Evolutionary conservation across 1,284 basidiomycete species (phyloP).

Genomic region (Neolentinus lepideus): DNA sequence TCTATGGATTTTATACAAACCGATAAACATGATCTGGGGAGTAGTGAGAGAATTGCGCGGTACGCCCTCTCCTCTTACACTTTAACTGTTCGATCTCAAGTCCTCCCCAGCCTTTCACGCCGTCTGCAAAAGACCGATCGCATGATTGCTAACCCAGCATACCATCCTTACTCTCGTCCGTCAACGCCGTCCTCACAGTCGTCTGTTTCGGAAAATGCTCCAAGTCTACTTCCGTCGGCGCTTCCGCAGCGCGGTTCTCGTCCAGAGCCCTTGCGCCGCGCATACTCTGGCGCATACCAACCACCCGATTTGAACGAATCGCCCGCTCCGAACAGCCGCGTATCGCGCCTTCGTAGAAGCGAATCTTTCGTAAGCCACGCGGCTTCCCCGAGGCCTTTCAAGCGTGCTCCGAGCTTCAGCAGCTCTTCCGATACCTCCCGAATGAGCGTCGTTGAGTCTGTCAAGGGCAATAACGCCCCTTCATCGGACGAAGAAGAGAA

Average conservation of each 20-base stretch:
- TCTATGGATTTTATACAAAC: conserved; percentile 77
- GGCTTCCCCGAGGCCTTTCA: conserved; percentile 20
- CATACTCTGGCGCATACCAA: conserved; percentile 28
- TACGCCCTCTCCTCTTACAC: conserved; percentile 23
- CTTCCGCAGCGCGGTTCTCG: conserved; percentile 35
- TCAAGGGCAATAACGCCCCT: conserved; percentile 28
- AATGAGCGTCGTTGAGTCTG: conserved; percentile 24
- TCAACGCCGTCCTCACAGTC: conserved; percentile 8
- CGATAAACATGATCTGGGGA: conserved; percentile 35
- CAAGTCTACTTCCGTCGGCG: conserved; percentile 32
- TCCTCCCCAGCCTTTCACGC: conserved; percentile 45
- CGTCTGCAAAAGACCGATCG: conserved; percentile 64
- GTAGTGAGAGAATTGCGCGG: conserved; percentile 54
- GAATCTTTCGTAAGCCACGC: conserved; percentile 24
- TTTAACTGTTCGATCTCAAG: neutral
- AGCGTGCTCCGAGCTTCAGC: conserved; percentile 33
- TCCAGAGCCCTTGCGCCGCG: conserved; percentile 20
- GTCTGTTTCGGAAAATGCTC: conserved; percentile 15
- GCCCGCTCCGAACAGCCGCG: neutral
- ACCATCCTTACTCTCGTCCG: conserved; percentile 53
- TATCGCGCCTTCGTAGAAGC: conserved; percentile 14
- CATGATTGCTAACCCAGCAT: conserved; percentile 38
- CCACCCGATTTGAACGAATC: conserved; percentile 20
- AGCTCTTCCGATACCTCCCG: conserved; percentile 25
- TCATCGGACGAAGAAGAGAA: conserved; percentile 77